Percentiles rank a stretch among this genome's conserved stretches.
These are phyloP conservation scores for Camellia granthamiana DNA, from an alignment of 148 eudicot species.

Conservation along the genomic window DNA sequence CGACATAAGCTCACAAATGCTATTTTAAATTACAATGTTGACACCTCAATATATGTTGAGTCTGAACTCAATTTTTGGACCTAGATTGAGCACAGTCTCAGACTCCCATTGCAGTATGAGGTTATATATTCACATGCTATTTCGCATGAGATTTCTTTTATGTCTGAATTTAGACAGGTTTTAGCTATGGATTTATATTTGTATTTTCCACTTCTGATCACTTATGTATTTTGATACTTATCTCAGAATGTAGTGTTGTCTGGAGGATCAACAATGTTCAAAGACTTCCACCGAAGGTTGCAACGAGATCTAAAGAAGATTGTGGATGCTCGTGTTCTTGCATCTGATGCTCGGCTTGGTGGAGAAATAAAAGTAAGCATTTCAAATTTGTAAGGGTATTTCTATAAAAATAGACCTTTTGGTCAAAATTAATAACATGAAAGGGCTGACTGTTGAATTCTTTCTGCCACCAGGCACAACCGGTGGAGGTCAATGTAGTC, in stretches of 20 bases:
- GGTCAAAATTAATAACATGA: neutral
- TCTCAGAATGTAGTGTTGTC: constrained; percentile 88
- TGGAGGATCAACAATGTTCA: constrained; percentile 98
- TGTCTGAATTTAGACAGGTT: neutral
- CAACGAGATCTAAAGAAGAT: constrained; percentile 96
- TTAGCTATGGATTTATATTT: neutral
- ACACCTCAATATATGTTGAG: neutral
- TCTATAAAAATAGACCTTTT: neutral
- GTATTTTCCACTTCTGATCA: neutral
- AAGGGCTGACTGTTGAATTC: neutral
- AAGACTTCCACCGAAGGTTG: constrained; percentile 85
- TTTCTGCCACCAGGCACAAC: constrained; percentile 67
- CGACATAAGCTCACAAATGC: too few relatives aligned
- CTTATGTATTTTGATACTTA: constrained; percentile 12
- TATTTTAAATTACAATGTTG: neutral
- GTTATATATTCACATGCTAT: neutral
- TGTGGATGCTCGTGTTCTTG: constrained; percentile 89
- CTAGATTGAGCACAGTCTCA: neutral
- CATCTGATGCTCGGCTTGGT: constrained; percentile 69
- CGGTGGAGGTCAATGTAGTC: constrained; percentile 95
- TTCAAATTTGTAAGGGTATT: neutral
- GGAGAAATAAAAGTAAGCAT: constrained; percentile 69
- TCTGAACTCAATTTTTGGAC: neutral
- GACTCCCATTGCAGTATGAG: neutral
- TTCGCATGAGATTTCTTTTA: neutral